These are phyloP conservation scores for Azolla pinnata DNA, from an alignment of 75 land plant species.

Conservation along the genomic window DNA sequence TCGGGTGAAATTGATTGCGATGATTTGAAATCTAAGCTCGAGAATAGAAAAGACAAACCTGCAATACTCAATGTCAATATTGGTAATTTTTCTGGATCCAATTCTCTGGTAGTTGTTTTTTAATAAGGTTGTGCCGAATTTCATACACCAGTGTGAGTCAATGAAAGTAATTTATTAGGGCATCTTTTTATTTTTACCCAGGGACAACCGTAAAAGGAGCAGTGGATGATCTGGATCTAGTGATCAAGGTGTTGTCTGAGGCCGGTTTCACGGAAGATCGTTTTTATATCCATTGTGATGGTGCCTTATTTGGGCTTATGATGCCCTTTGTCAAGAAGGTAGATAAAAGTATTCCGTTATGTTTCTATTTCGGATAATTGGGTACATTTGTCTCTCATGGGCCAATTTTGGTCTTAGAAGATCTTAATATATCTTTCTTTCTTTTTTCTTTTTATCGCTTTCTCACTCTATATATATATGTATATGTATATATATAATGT, in stretches of 20 bases:
- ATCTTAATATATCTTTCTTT: too few relatives aligned
- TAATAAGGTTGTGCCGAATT: not conserved
- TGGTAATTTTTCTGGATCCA: too few relatives aligned
- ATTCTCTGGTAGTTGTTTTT: not conserved
- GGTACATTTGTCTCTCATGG: too few relatives aligned
- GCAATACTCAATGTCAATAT: conserved; percentile 93
- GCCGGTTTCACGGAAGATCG: conserved; percentile 68
- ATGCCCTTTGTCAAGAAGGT: conserved; percentile 98
- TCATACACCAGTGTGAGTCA: not conserved
- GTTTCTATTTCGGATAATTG: not conserved
- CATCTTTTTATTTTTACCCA: too few relatives aligned
- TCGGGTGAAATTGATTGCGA: conserved; percentile 95
- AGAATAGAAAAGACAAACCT: conserved; percentile 67
- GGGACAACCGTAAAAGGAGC: conserved; percentile 99
- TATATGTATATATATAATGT: too few relatives aligned
- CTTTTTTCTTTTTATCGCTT: too few relatives aligned
- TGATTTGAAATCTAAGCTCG: conserved; percentile 55
- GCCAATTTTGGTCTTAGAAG: too few relatives aligned
- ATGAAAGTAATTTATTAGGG: too few relatives aligned
- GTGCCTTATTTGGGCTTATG: conserved; percentile 96
- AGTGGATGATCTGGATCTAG: conserved; percentile 94
- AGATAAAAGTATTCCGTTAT: too few relatives aligned
- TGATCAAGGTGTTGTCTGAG: conserved; percentile 72
- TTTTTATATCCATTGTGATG: conserved; percentile 97
- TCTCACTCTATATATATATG: too few relatives aligned